Percentiles rank a stretch among this genome's conserved stretches.
Evolutionary conservation across 805 yeast genomes (phyloP).

Genomic region (Cyberlindnera misumaiensis): DNA sequence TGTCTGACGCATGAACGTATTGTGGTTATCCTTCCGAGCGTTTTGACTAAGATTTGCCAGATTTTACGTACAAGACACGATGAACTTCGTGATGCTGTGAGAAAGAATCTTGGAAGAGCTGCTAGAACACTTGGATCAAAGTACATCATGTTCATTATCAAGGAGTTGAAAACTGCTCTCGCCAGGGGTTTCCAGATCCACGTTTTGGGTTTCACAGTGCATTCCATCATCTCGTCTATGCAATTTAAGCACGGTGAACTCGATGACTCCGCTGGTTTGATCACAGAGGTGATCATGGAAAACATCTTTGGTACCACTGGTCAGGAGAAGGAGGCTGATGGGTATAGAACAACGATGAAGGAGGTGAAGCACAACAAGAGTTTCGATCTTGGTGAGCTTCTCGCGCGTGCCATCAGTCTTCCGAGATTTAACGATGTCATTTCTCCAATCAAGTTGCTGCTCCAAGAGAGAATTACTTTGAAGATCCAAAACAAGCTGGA

Average conservation of each 20-base stretch:
- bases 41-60: conserved; percentile 82
- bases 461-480: conserved; percentile 56
- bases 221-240: conserved; percentile 56
- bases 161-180: conserved; percentile 72
- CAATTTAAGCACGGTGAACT: conserved; percentile 62
- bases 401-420: conserved; percentile 59
- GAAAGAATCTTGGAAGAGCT: conserved; percentile 67
- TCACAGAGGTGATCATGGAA: conserved; percentile 78
- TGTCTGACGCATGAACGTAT: conserved; percentile 54
- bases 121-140: conserved; percentile 60
- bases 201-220: conserved; percentile 83
- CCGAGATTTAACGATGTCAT: conserved; percentile 50
- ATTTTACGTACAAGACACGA: conserved; percentile 79
- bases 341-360: conserved; percentile 75
- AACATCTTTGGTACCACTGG: conserved; percentile 90
- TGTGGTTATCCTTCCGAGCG: conserved; percentile 64
- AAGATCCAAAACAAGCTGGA: conserved; percentile 70
- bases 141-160: conserved; percentile 67
- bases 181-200: conserved; percentile 90
- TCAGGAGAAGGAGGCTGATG: conserved; percentile 91
- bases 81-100: conserved; percentile 78
- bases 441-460: conserved; percentile 59
- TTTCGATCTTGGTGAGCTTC: conserved; percentile 76
- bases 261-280: conserved; percentile 53
- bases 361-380: conserved; percentile 89